A percentile compares a stretch with the other conserved stretches of the same genome.
phyloP scores from a whole-genome alignment of 2,329 filamentous ascomycete species.

The Ceratocystis diversiconidia region DNA sequence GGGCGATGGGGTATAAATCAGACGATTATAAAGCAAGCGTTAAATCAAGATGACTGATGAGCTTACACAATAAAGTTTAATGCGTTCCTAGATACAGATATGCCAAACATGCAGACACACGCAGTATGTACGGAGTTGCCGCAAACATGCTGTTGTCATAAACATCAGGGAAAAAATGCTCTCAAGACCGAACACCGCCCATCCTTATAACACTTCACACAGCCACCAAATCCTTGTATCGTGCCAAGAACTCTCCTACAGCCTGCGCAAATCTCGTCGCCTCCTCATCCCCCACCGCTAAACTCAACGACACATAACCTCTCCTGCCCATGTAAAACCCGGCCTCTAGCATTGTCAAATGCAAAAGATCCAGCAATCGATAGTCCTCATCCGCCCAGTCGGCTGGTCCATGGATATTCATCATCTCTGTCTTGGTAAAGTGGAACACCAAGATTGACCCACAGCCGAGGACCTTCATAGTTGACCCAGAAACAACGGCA shows the following conservation, averaged over 20 bases:
- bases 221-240: constrained; percentile 6
- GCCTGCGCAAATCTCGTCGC: constrained; percentile 29
- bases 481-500: constrained; percentile 25
- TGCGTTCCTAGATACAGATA: neutral
- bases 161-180: neutral
- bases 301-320: constrained; percentile 30
- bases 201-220: constrained; percentile 6
- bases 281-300: constrained; percentile 28
- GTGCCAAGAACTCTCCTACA: constrained; percentile 24
- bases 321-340: constrained; percentile 31
- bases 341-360: constrained; percentile 33
- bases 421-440: constrained; percentile 26
- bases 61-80: no score
- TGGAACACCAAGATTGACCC: constrained; percentile 28
- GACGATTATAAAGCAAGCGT: neutral
- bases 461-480: constrained; percentile 27
- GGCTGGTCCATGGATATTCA: constrained; percentile 22
- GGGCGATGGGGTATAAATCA: neutral
- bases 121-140: neutral
- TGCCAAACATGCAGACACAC: neutral
- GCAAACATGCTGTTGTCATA: neutral
- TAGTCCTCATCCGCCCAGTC: constrained; percentile 12
- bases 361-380: constrained; percentile 30
- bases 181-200: neutral
- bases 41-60: no score